Percentiles rank a stretch among this genome's conserved stretches.
Evolutionary conservation across 2,329 filamentous ascomycete genomes (phyloP).

Genomic region (Malbranchea zuffiana): DNA sequence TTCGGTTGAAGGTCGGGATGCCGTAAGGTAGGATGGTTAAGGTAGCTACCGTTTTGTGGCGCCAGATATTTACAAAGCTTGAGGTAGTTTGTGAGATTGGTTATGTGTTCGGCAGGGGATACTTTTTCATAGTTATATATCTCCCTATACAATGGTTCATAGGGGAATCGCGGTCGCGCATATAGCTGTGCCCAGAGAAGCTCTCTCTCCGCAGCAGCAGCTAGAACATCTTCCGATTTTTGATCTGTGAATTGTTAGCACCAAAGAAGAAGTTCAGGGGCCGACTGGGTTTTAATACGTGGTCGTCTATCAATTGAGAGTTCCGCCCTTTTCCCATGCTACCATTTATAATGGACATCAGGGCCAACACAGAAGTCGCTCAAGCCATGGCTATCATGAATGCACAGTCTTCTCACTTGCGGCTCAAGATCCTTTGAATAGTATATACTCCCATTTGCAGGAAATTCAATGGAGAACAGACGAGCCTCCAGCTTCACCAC

Average conservation of each 20-base stretch:
- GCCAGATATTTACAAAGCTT: slow-evolving; percentile 5
- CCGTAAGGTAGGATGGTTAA: slow-evolving; percentile 16
- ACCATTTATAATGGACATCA: slow-evolving; percentile 3
- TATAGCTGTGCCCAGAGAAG: slow-evolving; percentile 14
- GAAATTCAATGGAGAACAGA: slow-evolving; percentile 21
- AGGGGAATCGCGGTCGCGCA: slow-evolving; percentile 15
- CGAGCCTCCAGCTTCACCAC: slow-evolving; percentile 21
- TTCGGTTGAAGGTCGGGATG: slow-evolving; percentile 32
- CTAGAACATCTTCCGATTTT: slow-evolving; percentile 9
- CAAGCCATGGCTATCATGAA: background rate
- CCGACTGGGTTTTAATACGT: background rate
- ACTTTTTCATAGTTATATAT: slow-evolving; percentile 13
- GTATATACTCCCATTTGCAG: slow-evolving; percentile 26
- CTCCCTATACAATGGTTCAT: slow-evolving; percentile 17
- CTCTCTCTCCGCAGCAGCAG: slow-evolving; percentile 11
- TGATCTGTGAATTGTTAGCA: background rate
- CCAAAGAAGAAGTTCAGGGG: background rate
- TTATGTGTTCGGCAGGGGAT: slow-evolving; percentile 14
- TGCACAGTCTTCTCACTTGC: slow-evolving; percentile 1
- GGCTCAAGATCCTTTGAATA: slow-evolving; percentile 6
- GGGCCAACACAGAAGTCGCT: slow-evolving; percentile 3
- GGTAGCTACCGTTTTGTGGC: background rate
- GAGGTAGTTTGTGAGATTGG: slow-evolving; percentile 11
- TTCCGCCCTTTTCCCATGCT: slow-evolving; percentile 1
- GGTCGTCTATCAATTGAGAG: slow-evolving; percentile 3